A percentile compares a stretch with the other conserved stretches of the same genome.
These are phyloP conservation scores for Metarhizium anisopliae DNA, from an alignment of 2,329 filamentous ascomycete species.

Conservation along the genomic window DNA sequence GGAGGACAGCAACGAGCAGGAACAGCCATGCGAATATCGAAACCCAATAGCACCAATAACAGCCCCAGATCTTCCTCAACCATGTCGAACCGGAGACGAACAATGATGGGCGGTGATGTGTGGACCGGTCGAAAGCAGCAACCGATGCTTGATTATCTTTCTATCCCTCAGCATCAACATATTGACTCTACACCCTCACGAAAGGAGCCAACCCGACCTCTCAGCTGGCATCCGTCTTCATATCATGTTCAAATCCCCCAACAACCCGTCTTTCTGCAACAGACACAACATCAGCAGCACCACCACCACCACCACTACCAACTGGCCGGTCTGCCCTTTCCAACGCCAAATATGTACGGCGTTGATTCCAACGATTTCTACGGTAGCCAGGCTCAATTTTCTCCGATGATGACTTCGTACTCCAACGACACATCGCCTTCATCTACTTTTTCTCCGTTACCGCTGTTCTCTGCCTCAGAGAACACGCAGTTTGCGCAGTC, in stretches of 20 bases:
- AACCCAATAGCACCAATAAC: slow-evolving; percentile 59
- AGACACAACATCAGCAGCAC: neutral
- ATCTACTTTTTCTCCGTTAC: slow-evolving; percentile 44
- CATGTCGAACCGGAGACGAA: slow-evolving; percentile 43
- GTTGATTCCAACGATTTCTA: slow-evolving; percentile 34
- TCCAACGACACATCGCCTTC: slow-evolving; percentile 50
- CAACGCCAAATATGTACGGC: slow-evolving; percentile 23
- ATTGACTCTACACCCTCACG: neutral
- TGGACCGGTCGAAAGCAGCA: slow-evolving; percentile 36
- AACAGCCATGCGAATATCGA: slow-evolving; percentile 49
- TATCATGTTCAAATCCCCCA: slow-evolving; percentile 28
- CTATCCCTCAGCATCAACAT: slow-evolving; percentile 8
- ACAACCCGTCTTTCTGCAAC: neutral
- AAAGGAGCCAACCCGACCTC: slow-evolving; percentile 5
- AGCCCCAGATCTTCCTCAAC: slow-evolving; percentile 49
- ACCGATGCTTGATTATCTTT: slow-evolving; percentile 32
- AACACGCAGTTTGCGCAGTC: slow-evolving; percentile 30
- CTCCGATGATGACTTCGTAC: slow-evolving; percentile 44
- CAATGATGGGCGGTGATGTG: slow-evolving; percentile 40
- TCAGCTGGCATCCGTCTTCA: slow-evolving; percentile 69
- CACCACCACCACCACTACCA: slow-evolving; percentile 8
- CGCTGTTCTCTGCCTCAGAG: slow-evolving; percentile 31
- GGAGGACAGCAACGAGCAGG: slow-evolving; percentile 41
- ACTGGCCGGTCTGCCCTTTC: slow-evolving; percentile 28
- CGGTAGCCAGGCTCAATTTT: slow-evolving; percentile 32